Evolutionary conservation across 2,329 filamentous ascomycete genomes (phyloP).

Genomic region (Penicillium sp.): DNA sequence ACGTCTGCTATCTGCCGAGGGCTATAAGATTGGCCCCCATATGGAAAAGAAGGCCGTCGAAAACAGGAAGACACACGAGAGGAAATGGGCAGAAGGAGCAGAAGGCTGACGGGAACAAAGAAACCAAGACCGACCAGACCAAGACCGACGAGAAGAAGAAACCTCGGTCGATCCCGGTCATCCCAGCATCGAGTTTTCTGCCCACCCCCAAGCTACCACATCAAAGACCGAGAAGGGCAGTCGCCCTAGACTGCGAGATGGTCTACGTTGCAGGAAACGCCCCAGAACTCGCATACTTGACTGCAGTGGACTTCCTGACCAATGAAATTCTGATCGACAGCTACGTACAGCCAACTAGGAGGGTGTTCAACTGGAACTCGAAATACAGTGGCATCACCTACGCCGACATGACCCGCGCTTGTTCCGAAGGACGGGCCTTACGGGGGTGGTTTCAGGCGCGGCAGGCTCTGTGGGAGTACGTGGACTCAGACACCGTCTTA

Average conservation of each 20-base stretch:
- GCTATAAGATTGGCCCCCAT: neutral
- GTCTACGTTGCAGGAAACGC: constrained; percentile 31
- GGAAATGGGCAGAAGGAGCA: neutral
- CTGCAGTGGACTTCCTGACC: constrained; percentile 45
- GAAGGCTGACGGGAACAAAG: neutral
- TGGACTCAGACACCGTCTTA: constrained; percentile 45
- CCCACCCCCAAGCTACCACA: neutral
- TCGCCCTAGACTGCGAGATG: constrained; percentile 51
- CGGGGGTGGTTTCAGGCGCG: constrained; percentile 44
- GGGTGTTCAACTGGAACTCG: constrained; percentile 37
- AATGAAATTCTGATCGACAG: constrained; percentile 45
- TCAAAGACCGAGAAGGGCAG: constrained; percentile 21
- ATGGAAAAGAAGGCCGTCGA: too few relatives aligned
- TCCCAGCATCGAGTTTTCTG: neutral
- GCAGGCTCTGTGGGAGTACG: constrained; percentile 38
- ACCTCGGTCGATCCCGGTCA: neutral
- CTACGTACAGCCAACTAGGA: constrained; percentile 37
- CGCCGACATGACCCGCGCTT: neutral
- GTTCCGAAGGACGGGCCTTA: constrained; percentile 30
- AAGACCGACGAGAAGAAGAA: too few relatives aligned
- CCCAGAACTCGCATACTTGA: constrained; percentile 36
- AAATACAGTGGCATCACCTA: constrained; percentile 37
- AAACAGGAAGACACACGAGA: neutral
- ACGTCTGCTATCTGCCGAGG: neutral
- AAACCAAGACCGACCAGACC: too few relatives aligned